Conservation (phyloP, 768 basidiomycete genomes). For the Phaeolepiota aurea region DNA sequence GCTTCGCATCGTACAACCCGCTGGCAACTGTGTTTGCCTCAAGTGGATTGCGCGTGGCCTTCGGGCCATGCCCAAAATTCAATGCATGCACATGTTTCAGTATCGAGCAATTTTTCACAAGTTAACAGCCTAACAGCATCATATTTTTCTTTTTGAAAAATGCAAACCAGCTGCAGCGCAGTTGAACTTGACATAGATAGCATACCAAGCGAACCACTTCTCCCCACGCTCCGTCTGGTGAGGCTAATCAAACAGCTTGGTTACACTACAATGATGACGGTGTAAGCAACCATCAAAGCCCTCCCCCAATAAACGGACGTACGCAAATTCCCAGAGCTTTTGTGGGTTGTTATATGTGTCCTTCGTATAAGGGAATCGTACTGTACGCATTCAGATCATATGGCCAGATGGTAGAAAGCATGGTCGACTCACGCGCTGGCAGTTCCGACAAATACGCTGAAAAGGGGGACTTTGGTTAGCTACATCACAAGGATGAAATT, state of each 20-base stretch:
- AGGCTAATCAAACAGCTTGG: background rate
- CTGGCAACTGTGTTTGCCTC: no score
- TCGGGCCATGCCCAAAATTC: no score
- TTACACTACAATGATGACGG: background rate
- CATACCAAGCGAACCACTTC: background rate
- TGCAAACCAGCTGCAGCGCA: background rate
- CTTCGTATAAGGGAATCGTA: conserved; percentile 51
- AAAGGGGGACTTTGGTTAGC: background rate
- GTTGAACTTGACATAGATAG: background rate
- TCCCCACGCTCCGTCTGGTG: background rate
- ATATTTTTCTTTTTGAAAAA: no score
- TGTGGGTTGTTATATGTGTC: conserved; percentile 61
- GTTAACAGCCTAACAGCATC: no score
- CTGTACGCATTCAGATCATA: conserved; percentile 16
- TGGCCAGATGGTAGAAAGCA: background rate
- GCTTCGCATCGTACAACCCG: no score
- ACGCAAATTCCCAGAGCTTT: conserved; percentile 52
- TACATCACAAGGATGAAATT: background rate
- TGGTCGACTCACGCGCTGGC: conserved; percentile 18
- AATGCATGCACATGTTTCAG: no score
- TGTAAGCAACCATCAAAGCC: background rate
- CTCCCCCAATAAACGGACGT: conserved; percentile 18
- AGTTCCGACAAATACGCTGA: conserved; percentile 36
- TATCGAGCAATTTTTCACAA: no score
- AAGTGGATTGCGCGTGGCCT: no score